Conservation (phyloP, 495 filamentous ascomycete species). For the Hypomontagnella submonticulosa region DNA sequence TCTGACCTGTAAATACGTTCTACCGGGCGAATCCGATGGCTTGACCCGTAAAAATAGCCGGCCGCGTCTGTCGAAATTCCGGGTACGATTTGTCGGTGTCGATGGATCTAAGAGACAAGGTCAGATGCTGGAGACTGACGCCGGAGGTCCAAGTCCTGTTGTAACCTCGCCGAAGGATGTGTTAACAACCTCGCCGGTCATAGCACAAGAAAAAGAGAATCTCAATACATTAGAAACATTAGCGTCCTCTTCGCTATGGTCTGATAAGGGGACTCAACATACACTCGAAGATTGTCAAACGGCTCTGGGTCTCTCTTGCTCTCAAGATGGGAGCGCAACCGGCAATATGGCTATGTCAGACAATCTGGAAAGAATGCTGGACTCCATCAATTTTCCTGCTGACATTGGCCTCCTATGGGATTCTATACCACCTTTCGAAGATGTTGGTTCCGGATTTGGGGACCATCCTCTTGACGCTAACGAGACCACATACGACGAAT, state of each 20-base stretch:
- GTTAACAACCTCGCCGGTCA: neutral
- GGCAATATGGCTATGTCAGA: neutral
- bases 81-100: conserved; percentile 10
- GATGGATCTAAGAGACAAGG: neutral
- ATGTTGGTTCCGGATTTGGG: conserved; percentile 2
- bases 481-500: neutral
- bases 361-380: conserved; percentile 7
- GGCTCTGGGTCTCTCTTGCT: neutral
- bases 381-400: conserved; percentile 11
- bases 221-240: neutral
- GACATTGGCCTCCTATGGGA: conserved; percentile 15
- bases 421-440: neutral
- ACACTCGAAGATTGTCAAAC: neutral
- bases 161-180: conserved; percentile 1
- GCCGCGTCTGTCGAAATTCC: conserved; percentile 6
- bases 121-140: neutral
- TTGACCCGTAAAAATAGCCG: conserved; percentile 5
- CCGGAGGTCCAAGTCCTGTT: neutral
- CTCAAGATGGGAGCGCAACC: neutral
- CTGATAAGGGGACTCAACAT: neutral
- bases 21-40: neutral
- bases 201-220: neutral
- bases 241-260: neutral
- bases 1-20: conserved; percentile 1
- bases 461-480: neutral